Base-by-base conservation (phyloP, 768 basidiomycete genomes). In the Mycena haematopus region DNA sequence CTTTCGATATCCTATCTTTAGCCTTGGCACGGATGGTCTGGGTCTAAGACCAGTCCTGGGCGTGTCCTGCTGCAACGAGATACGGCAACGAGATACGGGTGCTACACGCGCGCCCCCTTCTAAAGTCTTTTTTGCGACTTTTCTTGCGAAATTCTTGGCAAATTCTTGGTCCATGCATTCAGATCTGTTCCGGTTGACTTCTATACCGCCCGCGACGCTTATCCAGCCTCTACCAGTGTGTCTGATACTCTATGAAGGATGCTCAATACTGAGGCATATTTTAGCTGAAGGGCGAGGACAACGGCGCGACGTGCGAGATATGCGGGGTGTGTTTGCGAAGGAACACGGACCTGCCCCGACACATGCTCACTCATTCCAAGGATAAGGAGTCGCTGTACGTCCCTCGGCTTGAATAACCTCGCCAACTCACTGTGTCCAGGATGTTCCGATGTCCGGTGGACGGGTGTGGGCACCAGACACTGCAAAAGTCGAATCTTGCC, bases 401-500 rank as follows among this genome's bases (percentile, higher is more conserved):
- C 11, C 0, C 7, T 21, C 42, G 25, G 2, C 35, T 15, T 15
- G 0, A 22, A 13, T 27, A 27, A 38, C 14, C 6, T 6, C 1
- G 25, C 40, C 17, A 13, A 38, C 57, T 35, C 33, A n/a, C 19
- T 35, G 1, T 8, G 45, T 17, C 36, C 46, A 77, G 76, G 3
- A 74, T 66, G 72, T 31, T 63, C 24, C 10, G 17, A 5, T 77
- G 76, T 24, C 60, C 70, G 5, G 51, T 66, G 29, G 15, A 33
- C 0, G 68, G 59, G 6, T 77, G 76, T 35, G 13, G 17, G 0
- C 70, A 68, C 54, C 65, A 42, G 9, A 60, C 75, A 0, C 65
- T 74, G 1, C 76, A 77, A n/a, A 56, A 47, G 3, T 72, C 71
- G 0, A 76, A 75, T 31, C 21, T 77, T 0, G n/a, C 40, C 0